phyloP scores from a whole-genome alignment of 352 stramenopile genomes.

The Pythium periplocum region DNA sequence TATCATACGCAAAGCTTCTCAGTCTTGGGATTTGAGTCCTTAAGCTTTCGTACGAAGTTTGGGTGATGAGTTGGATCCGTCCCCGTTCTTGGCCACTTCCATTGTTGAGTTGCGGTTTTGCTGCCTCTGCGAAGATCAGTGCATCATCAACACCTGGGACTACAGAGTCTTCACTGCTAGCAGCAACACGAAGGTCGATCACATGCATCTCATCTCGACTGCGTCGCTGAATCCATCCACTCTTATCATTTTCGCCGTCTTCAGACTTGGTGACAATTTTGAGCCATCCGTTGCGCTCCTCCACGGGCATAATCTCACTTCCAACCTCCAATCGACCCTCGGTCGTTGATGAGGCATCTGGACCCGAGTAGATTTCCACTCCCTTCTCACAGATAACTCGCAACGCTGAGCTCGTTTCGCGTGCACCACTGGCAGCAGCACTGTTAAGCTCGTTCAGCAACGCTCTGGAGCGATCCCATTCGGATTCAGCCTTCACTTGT shows the following conservation, averaged over 20 bases:
- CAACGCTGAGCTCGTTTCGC: background rate
- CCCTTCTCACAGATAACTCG: constrained; percentile 22
- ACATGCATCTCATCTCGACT: constrained; percentile 29
- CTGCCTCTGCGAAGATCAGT: constrained; percentile 16
- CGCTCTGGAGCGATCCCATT: too few species aligned
- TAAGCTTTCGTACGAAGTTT: constrained; percentile 56
- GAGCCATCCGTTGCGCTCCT: too few species aligned
- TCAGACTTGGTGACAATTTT: too few species aligned
- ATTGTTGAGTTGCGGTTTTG: constrained; percentile 50
- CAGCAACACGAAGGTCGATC: constrained; percentile 3
- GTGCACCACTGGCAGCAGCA: too few species aligned
- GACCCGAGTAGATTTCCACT: constrained; percentile 15
- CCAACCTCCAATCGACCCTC: too few species aligned
- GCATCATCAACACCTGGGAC: constrained; percentile 56
- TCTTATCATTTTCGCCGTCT: background rate
- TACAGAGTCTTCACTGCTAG: constrained; percentile 41
- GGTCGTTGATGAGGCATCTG: too few species aligned
- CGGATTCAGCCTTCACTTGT: too few species aligned
- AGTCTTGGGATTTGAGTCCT: constrained; percentile 54
- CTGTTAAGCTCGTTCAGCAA: too few species aligned
- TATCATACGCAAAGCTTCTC: constrained; percentile 60
- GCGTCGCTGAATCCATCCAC: constrained; percentile 44
- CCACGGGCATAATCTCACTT: too few species aligned
- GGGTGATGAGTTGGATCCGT: constrained; percentile 47
- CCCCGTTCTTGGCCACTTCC: constrained; percentile 47